Evolutionary conservation across 805 yeast genomes (phyloP).

Genomic region (Pichia sporocuriosa): DNA sequence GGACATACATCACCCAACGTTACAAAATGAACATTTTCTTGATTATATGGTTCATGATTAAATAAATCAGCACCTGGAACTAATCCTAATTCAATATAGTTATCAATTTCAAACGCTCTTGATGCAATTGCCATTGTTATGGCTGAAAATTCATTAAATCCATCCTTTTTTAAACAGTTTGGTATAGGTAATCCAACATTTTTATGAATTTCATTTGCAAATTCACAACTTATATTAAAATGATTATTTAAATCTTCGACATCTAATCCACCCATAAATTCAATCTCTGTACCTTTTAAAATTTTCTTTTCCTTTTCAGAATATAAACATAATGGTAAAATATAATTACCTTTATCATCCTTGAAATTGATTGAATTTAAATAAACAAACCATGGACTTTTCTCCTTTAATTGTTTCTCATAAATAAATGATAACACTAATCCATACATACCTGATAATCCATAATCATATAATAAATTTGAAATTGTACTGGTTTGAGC

Average conservation of each 20-base stretch:
- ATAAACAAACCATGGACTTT: constrained; percentile 78
- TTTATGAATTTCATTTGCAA: constrained; percentile 31
- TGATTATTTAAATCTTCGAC: constrained; percentile 35
- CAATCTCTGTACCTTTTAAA: constrained; percentile 57
- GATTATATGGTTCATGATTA: constrained; percentile 53
- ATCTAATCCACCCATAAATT: constrained; percentile 53
- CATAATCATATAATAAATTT: constrained; percentile 56
- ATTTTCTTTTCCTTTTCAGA: constrained; percentile 36
- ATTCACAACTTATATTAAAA: constrained; percentile 34
- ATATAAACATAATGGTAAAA: constrained; percentile 67
- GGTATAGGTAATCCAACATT: constrained; percentile 32
- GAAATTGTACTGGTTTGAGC: constrained; percentile 56
- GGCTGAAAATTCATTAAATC: constrained; percentile 43
- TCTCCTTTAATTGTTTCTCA: constrained; percentile 50
- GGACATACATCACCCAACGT: constrained; percentile 35
- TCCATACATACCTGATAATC: constrained; percentile 57
- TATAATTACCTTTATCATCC: constrained; percentile 9
- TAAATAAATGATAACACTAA: constrained; percentile 65
- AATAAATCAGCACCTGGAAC: constrained; percentile 92
- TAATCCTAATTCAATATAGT: constrained; percentile 62
- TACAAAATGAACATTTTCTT: constrained; percentile 65
- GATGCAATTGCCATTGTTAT: too few species aligned
- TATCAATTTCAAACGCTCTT: constrained; percentile 77
- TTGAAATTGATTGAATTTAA: constrained; percentile 42
- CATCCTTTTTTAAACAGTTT: constrained; percentile 9